Conservation (phyloP, 163 green algal species). For the Scenedesmus sp. region DNA sequence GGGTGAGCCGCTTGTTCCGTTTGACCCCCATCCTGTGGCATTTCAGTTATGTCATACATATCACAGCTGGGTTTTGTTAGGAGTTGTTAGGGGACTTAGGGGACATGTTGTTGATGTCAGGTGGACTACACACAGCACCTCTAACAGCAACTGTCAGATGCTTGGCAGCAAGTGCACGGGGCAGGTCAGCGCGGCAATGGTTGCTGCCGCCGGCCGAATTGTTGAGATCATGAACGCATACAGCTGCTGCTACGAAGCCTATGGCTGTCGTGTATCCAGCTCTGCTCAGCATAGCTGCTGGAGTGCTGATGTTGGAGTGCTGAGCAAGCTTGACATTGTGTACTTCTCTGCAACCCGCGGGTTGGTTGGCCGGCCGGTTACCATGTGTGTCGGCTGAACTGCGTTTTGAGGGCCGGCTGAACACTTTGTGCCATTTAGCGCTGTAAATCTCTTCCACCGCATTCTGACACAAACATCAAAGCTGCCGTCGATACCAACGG, state of each 20-base stretch:
- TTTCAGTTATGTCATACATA: not conserved
- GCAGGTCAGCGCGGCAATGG: no score
- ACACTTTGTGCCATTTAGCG: not conserved
- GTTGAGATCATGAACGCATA: no score
- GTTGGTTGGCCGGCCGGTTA: no score
- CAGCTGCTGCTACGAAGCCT: not conserved
- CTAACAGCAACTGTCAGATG: not conserved
- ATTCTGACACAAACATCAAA: no score
- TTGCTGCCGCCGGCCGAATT: no score
- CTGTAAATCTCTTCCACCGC: not conserved
- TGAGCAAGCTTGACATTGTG: not conserved
- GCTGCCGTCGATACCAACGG: no score
- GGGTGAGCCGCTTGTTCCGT: no score
- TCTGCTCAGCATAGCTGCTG: not conserved
- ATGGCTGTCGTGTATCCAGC: not conserved
- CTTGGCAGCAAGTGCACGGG: not conserved
- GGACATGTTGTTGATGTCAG: not conserved
- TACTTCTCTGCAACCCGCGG: no score
- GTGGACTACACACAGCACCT: slow-evolving; percentile 13
- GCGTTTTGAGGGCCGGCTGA: not conserved
- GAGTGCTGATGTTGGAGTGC: slow-evolving; percentile 5
- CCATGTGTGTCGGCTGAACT: not conserved
- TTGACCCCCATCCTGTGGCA: not conserved
- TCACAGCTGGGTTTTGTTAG: not conserved
- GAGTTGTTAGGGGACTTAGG: not conserved